Conservation (phyloP, 768 basidiomycete genomes). For the Naematelia aurantialba region DNA sequence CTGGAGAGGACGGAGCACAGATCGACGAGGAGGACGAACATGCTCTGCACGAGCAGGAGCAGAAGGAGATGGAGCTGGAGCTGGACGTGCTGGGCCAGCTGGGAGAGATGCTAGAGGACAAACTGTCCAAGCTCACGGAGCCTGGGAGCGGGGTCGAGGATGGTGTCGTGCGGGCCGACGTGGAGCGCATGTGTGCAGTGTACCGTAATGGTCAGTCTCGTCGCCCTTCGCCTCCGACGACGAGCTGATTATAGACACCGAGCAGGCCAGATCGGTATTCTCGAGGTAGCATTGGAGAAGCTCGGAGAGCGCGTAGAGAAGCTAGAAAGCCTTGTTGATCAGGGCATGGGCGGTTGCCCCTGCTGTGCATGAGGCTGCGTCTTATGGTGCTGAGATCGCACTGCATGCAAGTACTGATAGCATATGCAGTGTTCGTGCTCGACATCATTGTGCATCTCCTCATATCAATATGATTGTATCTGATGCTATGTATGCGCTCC, state of each 20-base stretch:
- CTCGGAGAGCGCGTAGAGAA: conserved; percentile 33
- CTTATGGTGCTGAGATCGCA: too few relatives aligned
- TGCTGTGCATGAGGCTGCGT: conserved; percentile 21
- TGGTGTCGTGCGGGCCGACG: conserved; percentile 56
- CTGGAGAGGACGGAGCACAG: conserved; percentile 35
- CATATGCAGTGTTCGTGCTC: too few relatives aligned
- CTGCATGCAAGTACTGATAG: too few relatives aligned
- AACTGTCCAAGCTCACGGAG: conserved; percentile 32
- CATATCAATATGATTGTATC: too few relatives aligned
- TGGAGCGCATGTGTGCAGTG: conserved; percentile 62
- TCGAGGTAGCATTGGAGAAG: conserved; percentile 29
- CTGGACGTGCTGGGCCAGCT: conserved; percentile 66
- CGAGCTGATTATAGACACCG: not conserved
- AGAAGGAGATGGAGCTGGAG: conserved; percentile 56
- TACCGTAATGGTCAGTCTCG: conserved; percentile 63
- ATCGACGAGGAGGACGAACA: conserved; percentile 41
- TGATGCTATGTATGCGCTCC: too few relatives aligned
- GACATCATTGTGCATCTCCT: too few relatives aligned
- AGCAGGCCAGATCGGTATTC: conserved; percentile 39
- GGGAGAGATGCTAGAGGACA: conserved; percentile 61
- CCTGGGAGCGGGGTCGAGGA: not conserved
- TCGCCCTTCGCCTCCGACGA: not conserved
- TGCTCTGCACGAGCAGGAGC: conserved; percentile 33
- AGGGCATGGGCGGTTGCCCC: conserved; percentile 37
- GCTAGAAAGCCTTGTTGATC: conserved; percentile 35